Conservation (phyloP, 2,329 filamentous ascomycete species). For the Lachnellula suecica region DNA sequence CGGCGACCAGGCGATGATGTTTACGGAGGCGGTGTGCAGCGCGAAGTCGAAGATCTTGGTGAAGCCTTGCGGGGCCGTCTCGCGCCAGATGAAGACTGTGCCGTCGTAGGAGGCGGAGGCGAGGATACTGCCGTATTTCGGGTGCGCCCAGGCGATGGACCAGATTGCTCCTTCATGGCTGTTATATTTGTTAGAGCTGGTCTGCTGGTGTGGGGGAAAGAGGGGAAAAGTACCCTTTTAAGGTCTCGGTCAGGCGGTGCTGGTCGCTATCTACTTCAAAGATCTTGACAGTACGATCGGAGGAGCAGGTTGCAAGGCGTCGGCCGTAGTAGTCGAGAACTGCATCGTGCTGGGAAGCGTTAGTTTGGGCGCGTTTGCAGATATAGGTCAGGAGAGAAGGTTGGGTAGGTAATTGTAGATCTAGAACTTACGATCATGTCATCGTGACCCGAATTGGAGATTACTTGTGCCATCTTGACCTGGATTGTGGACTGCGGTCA, state of each 20-base stretch:
- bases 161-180: slow-evolving; percentile 97
- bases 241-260: slow-evolving; percentile 85
- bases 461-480: slow-evolving; percentile 66
- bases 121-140: slow-evolving; percentile 97
- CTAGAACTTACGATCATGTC: slow-evolving; percentile 85
- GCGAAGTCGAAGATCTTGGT: slow-evolving; percentile 91
- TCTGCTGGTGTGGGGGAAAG: too few species aligned
- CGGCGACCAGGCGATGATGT: slow-evolving; percentile 96
- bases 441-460: slow-evolving; percentile 88
- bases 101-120: slow-evolving; percentile 95
- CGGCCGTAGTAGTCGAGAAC: slow-evolving; percentile 98
- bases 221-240: slow-evolving; percentile 72
- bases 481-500: slow-evolving; percentile 7
- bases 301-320: slow-evolving; percentile 93
- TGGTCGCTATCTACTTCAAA: slow-evolving; percentile 95
- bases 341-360: slow-evolving; percentile 75
- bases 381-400: neutral
- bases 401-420: neutral
- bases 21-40: slow-evolving; percentile 92
- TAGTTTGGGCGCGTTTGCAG: slow-evolving; percentile 2
- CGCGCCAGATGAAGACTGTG: slow-evolving; percentile 98
- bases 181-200: too few species aligned
- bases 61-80: slow-evolving; percentile 66
- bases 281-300: slow-evolving; percentile 98
- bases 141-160: slow-evolving; percentile 97